phyloP scores from a whole-genome alignment of 495 filamentous ascomycete species.

The Staphylotrichum longicolle region DNA sequence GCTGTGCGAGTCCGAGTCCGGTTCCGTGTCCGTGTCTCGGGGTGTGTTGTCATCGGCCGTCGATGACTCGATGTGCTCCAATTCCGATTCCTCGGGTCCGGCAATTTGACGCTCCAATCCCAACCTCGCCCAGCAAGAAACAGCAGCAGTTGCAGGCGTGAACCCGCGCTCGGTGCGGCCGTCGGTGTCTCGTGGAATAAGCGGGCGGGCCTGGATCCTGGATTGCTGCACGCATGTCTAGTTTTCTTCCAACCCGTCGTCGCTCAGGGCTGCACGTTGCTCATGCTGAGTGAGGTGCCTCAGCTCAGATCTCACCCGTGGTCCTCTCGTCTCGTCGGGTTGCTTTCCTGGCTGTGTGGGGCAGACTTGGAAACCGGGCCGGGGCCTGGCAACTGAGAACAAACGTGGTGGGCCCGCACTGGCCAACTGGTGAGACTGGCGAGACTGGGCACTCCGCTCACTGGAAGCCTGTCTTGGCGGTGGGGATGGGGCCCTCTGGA shows the following conservation, averaged over 20 bases:
- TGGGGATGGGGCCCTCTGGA: too few species aligned
- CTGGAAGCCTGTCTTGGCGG: not conserved
- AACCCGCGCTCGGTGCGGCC: slow-evolving; percentile 1
- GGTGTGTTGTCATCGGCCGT: slow-evolving; percentile 7
- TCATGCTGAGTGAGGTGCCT: not conserved
- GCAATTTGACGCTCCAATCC: not conserved
- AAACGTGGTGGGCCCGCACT: slow-evolving; percentile 7
- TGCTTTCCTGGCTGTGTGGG: not conserved
- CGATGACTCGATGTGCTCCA: not conserved
- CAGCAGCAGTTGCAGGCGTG: not conserved
- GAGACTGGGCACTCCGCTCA: not conserved
- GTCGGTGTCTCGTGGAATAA: slow-evolving; percentile 5
- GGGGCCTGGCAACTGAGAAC: not conserved
- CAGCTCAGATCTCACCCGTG: slow-evolving; percentile 3
- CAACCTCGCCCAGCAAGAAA: not conserved
- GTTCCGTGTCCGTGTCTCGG: too few species aligned
- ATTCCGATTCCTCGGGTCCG: not conserved
- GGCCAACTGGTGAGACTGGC: not conserved
- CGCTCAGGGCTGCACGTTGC: not conserved
- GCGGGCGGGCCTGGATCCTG: not conserved
- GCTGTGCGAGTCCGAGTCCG: too few species aligned
- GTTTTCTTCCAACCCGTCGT: not conserved
- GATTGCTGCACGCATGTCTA: slow-evolving; percentile 19
- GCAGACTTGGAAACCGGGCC: not conserved
- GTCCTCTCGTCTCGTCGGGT: not conserved